Conservation (phyloP, 2,329 filamentous ascomycete species). For the Thelonectria olida region DNA sequence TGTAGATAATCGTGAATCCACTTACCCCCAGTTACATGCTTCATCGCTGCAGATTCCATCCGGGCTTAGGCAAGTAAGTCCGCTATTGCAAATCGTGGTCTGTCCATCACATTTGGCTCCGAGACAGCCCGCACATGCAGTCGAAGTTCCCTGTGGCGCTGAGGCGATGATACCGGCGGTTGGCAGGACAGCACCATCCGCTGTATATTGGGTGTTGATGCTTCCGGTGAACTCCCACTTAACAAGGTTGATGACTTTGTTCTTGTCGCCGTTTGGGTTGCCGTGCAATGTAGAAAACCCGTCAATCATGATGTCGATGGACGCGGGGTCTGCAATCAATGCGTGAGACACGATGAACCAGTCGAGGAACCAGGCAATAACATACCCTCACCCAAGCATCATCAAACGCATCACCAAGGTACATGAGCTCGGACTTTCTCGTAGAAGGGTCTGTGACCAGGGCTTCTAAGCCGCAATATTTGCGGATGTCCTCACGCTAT, state of each 20-base stretch:
- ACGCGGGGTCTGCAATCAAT: neutral
- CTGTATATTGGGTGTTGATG: constrained; percentile 1
- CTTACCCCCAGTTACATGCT: constrained; percentile 1
- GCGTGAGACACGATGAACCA: neutral
- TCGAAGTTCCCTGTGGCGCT: neutral
- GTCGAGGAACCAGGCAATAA: neutral
- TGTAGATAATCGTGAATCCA: neutral
- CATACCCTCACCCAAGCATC: neutral
- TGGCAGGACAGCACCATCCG: neutral
- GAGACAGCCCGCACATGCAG: neutral
- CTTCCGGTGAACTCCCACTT: constrained; percentile 4
- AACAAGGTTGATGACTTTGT: constrained; percentile 1
- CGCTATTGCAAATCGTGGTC: neutral
- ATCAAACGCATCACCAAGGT: neutral
- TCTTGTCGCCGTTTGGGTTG: neutral
- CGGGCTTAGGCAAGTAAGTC: neutral
- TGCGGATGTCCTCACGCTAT: neutral
- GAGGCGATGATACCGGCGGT: neutral
- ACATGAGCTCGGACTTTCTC: constrained; percentile 1
- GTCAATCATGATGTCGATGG: constrained; percentile 8
- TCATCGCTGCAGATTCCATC: neutral
- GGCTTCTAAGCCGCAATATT: neutral
- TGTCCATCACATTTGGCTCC: neutral
- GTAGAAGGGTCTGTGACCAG: neutral
- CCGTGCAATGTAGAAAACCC: neutral